Percentiles rank a stretch among this genome's conserved stretches.
These are phyloP conservation scores for Desmodesmus armatus DNA, from an alignment of 139 green algal genomes.

Conservation along the genomic window DNA sequence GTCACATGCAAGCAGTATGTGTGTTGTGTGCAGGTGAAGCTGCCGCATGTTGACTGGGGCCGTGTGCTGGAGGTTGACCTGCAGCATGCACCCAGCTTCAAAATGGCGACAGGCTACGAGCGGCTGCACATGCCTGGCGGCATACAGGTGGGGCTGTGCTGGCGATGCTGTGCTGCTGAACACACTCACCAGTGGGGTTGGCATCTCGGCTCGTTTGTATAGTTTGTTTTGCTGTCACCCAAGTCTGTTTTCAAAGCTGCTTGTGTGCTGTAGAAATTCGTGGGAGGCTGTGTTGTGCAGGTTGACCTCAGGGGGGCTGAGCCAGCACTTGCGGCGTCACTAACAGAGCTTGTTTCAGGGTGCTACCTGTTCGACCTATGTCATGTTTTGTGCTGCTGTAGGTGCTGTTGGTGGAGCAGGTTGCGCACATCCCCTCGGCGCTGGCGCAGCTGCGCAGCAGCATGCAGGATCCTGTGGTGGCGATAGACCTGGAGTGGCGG, in stretches of 20 bases:
- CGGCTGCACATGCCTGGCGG: conserved; percentile 14
- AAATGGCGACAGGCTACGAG: conserved; percentile 55
- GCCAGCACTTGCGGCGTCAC: no score
- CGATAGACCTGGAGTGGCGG: conserved; percentile 75
- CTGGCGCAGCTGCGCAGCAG: conserved; percentile 47
- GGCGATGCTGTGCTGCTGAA: neutral
- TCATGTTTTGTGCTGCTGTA: no score
- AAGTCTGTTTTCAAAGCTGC: no score
- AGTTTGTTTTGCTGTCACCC: no score
- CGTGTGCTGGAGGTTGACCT: conserved; percentile 37
- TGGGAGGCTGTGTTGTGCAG: no score
- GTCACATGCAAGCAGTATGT: no score
- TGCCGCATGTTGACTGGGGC: conserved; percentile 54
- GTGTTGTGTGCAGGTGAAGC: conserved; percentile 38
- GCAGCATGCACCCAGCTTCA: neutral
- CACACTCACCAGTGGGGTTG: neutral
- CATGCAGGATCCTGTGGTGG: conserved; percentile 61
- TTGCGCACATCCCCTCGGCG: conserved; percentile 37
- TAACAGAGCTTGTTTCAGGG: no score
- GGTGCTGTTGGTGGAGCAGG: conserved; percentile 63
- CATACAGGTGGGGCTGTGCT: conserved; percentile 22
- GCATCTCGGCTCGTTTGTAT: no score
- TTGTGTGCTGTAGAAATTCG: no score
- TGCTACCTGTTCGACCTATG: no score
- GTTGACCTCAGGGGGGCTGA: no score